A percentile compares a stretch with the other conserved stretches of the same genome.
Conservation (phyloP, 495 filamentous ascomycete genomes). For the Beverwykella pulmonaria region DNA sequence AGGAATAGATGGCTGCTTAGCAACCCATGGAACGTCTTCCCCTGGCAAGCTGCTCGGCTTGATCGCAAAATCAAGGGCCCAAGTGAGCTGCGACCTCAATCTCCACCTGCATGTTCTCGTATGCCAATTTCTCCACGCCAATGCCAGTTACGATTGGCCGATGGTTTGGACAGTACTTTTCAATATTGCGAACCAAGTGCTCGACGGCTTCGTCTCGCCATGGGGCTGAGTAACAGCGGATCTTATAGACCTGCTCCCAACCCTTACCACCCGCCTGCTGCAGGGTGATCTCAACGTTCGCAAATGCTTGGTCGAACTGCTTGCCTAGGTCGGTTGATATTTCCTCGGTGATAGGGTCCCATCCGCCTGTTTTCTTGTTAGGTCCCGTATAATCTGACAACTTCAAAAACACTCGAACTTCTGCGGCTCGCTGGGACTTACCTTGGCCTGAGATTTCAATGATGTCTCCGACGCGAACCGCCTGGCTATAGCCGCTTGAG, state of each 20-base stretch:
- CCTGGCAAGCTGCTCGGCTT: too few species aligned
- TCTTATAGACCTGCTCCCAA: constrained; percentile 24
- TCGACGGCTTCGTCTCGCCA: background rate
- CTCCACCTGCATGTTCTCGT: constrained; percentile 8
- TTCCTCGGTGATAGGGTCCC: constrained; percentile 17
- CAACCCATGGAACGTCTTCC: too few species aligned
- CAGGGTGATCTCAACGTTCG: constrained; percentile 17
- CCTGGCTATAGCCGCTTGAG: constrained; percentile 14
- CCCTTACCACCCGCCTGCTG: constrained; percentile 22
- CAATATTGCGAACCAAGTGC: background rate
- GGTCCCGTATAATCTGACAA: background rate
- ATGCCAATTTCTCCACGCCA: constrained; percentile 4
- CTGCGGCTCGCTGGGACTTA: background rate
- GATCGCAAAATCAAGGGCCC: background rate
- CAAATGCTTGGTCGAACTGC: constrained; percentile 21
- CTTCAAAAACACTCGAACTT: too few species aligned
- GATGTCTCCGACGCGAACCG: constrained; percentile 13
- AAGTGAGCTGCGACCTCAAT: constrained; percentile 17
- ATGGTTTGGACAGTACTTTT: constrained; percentile 22
- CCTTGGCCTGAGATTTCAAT: constrained; percentile 26
- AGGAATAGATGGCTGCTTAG: too few species aligned
- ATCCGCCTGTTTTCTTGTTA: constrained; percentile 21
- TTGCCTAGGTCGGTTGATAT: constrained; percentile 1
- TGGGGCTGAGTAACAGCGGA: constrained; percentile 7
- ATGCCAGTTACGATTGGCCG: constrained; percentile 13